Evolutionary conservation across 331 rosid genomes (phyloP).

Genomic region (Phaseolus coccineus): DNA sequence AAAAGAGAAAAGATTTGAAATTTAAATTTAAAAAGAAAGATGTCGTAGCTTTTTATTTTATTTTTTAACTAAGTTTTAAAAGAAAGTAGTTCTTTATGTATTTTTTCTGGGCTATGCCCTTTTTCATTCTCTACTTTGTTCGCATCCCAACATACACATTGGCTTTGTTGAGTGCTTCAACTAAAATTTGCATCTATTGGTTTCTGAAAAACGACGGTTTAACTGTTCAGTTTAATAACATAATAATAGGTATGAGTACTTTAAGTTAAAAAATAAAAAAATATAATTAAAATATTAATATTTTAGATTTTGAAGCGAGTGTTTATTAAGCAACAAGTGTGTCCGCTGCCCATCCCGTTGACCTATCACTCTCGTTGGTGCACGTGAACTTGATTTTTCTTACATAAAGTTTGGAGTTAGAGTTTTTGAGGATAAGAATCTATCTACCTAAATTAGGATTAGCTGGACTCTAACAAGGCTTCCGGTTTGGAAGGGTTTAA

Average conservation of each 20-base stretch:
- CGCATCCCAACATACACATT: background rate
- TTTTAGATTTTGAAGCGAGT: no score
- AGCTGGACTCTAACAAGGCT: background rate
- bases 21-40: background rate
- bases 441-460: background rate
- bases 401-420: background rate
- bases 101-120: background rate
- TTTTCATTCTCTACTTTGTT: background rate
- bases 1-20: background rate
- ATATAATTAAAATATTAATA: no score
- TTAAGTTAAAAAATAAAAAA: no score
- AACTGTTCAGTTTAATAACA: no score
- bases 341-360: background rate
- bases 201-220: background rate
- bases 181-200: background rate
- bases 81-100: background rate
- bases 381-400: background rate
- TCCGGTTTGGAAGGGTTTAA: background rate
- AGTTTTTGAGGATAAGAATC: background rate
- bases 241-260: no score
- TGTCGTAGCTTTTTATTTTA: background rate
- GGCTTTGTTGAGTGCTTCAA: background rate
- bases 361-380: background rate
- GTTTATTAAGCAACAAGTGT: background rate
- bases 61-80: background rate